These are phyloP conservation scores for Linnemannia exigua DNA, from an alignment of 192 early-diverging fungal genomes.

Conservation along the genomic window DNA sequence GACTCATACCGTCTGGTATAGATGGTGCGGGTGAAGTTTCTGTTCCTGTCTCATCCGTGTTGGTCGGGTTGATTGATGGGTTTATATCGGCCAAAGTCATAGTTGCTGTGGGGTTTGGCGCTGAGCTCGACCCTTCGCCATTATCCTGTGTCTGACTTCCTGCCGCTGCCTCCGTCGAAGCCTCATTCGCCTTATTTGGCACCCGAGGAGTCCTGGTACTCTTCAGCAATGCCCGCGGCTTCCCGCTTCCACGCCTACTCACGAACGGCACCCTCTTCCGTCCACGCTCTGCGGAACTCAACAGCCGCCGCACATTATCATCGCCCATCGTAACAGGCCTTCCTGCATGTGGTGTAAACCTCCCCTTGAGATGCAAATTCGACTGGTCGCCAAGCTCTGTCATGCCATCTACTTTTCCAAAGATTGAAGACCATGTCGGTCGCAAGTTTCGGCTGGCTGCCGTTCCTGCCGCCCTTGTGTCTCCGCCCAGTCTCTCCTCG, in stretches of 20 bases:
- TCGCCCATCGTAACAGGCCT: background rate
- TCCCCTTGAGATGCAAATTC: slow-evolving; percentile 6
- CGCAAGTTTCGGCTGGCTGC: slow-evolving; percentile 5
- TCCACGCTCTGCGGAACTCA: slow-evolving; percentile 18
- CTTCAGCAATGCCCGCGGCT: background rate
- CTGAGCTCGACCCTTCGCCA: background rate
- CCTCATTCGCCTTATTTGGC: background rate
- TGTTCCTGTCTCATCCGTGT: background rate
- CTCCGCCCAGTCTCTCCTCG: background rate
- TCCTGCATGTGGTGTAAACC: background rate
- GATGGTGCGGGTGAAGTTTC: background rate
- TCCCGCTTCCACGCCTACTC: background rate
- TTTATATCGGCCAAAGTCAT: background rate
- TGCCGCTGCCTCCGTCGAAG: background rate
- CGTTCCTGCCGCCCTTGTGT: background rate
- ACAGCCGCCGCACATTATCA: slow-evolving; percentile 19
- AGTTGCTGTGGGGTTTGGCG: background rate
- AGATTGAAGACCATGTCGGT: slow-evolving; percentile 41
- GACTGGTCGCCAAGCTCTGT: slow-evolving; percentile 39
- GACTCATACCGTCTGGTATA: background rate
- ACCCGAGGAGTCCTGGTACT: background rate
- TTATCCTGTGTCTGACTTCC: no score
- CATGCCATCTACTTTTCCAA: slow-evolving; percentile 25
- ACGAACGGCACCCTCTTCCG: slow-evolving; percentile 20
- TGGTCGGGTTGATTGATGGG: background rate